Conservation (phyloP, 179 eudicot genomes). For the Corrigiola litoralis region DNA sequence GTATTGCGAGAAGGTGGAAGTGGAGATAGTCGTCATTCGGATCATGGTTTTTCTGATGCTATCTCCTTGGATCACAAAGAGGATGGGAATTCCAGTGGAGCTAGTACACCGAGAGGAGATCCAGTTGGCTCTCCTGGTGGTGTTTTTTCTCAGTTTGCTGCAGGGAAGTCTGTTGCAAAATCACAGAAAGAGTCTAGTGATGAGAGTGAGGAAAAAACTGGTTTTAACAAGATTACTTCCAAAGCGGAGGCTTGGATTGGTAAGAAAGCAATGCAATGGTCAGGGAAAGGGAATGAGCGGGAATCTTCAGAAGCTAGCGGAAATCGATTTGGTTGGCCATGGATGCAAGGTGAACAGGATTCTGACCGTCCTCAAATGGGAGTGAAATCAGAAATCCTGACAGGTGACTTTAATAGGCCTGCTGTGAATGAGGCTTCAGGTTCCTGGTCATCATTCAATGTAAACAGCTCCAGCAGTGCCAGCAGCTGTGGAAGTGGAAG, state of each 20-base stretch:
- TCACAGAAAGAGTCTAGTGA: conserved; percentile 43
- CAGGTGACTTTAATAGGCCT: conserved; percentile 37
- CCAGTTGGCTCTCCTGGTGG: conserved; percentile 48
- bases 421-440: conserved; percentile 60
- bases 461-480: conserved; percentile 72
- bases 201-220: conserved; percentile 54
- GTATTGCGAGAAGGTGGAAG: conserved; percentile 57
- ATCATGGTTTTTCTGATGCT: conserved; percentile 48
- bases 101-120: conserved; percentile 80
- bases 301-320: conserved; percentile 46
- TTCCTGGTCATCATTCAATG: conserved; percentile 74
- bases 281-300: conserved; percentile 71
- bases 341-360: conserved; percentile 62
- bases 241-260: conserved; percentile 85
- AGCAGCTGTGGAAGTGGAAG: conserved; percentile 83
- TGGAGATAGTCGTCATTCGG: conserved; percentile 66
- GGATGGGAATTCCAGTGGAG: conserved; percentile 74
- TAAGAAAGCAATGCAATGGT: conserved; percentile 75
- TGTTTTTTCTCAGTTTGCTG: conserved; percentile 41
- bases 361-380: conserved; percentile 31
- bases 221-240: conserved; percentile 60
- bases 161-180: conserved; percentile 37
- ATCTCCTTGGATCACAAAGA: conserved; percentile 51
- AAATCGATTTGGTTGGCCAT: conserved; percentile 51
- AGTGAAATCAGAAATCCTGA: conserved; percentile 47